Base-by-base conservation (phyloP, 495 filamentous ascomycete genomes). In the Penicillium waksmanii region DNA sequence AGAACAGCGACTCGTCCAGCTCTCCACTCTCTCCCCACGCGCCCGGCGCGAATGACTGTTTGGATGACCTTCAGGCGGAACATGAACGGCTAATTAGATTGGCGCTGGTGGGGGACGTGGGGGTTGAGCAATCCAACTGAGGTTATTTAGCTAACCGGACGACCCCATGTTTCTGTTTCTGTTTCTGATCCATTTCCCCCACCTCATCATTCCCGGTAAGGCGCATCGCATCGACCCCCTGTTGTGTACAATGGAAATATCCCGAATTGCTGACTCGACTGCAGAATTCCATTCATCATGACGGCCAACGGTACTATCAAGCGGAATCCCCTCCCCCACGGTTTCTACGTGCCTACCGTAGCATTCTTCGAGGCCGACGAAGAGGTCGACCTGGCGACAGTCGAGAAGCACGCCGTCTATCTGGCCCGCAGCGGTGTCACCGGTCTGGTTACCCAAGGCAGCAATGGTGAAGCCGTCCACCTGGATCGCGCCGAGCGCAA, bases 391-490 rank as follows among this genome's bases (percentile, higher is more conserved):
- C 69, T 87, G 9, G 74, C 82, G 38, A 89, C 89, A 36, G 88
- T 87, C 51, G 82, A 84, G 55, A 86, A 79, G 55, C 93, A 97
- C 71, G 89, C 92, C 34, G 85, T 90, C 52, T 89, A 90, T 64
- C 89, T 97, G n/a, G 92, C 90, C 52, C 73, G 84, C 53, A 87
- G 89, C 47, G 92, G 92, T 53, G 84, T 96, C 35, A 83, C 87
- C 42, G 93, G 92, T 50, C 79, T 97, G 40, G 86, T 90, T 49
- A 92, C 90, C 17, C 92, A 96, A 72, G 93, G 93, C 27, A 93
- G 89, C 72, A 97, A 96, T 70, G 93, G 93, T 66, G 93, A 95
- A 75, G 90, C 90, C 3, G 89, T 93, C 4, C 91, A 94, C 66
- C 78, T 94, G 23, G 87, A 87, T 48, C 85, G 85, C 35, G 74